Conservation (phyloP, 2,329 filamentous ascomycete species). For the Xylaria sp. region DNA sequence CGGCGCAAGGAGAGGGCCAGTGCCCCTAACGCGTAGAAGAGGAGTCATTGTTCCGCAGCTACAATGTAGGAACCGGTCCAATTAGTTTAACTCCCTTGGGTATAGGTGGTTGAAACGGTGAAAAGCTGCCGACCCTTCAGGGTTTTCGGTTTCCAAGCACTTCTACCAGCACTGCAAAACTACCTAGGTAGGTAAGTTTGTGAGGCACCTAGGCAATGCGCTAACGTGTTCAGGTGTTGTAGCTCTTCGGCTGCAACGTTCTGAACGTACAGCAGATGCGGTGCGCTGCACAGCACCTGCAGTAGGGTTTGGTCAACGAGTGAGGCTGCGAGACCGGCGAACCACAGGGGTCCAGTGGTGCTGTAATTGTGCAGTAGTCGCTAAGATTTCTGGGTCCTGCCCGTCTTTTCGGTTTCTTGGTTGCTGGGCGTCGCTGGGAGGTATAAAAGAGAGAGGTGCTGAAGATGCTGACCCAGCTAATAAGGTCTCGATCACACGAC, state of each 20-base stretch:
- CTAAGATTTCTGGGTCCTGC: background rate
- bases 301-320: conserved; percentile 11
- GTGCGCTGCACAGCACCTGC: conserved; percentile 8
- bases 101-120: too few species aligned
- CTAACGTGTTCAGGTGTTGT: background rate
- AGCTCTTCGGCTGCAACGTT: too few species aligned
- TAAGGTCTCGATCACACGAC: too few species aligned
- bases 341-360: conserved; percentile 21
- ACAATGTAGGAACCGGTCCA: too few species aligned
- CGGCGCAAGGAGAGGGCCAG: conserved; percentile 19
- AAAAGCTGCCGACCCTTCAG: background rate
- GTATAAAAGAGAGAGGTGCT: too few species aligned
- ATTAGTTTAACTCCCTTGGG: too few species aligned
- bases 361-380: conserved; percentile 22
- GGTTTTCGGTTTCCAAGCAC: background rate
- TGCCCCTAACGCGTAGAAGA: conserved; percentile 25
- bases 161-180: too few species aligned
- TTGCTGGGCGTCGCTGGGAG: too few species aligned
- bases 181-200: background rate
- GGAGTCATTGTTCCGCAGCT: conserved; percentile 18
- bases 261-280: background rate
- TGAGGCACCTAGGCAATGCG: too few species aligned
- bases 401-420: background rate
- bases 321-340: conserved; percentile 23
- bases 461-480: too few species aligned